phyloP scores from a whole-genome alignment of 371 early-diverging fungal species.

The Rhizopus sp. region DNA sequence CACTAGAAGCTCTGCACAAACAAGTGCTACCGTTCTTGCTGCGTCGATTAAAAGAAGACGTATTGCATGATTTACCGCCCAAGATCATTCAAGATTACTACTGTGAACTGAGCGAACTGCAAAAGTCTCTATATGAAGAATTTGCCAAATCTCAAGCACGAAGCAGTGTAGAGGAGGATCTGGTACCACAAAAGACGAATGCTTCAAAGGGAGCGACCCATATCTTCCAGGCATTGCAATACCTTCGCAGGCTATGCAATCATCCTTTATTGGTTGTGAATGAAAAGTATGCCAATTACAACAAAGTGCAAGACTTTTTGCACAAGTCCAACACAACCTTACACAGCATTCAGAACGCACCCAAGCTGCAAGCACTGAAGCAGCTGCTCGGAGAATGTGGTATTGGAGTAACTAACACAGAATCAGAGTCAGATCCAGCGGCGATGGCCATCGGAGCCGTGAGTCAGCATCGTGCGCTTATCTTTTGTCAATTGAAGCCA shows the following conservation, averaged over 20 bases:
- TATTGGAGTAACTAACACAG: slow-evolving; percentile 71
- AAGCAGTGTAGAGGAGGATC: slow-evolving; percentile 53
- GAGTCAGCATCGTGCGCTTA: slow-evolving; percentile 91
- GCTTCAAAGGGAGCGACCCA: slow-evolving; percentile 62
- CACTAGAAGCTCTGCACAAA: slow-evolving; percentile 93
- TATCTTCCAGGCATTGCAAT: slow-evolving; percentile 97
- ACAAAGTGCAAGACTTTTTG: slow-evolving; percentile 63
- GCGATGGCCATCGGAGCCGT: slow-evolving; percentile 64
- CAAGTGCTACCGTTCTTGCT: slow-evolving; percentile 98
- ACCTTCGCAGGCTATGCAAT: slow-evolving; percentile 94
- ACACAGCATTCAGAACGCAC: slow-evolving; percentile 88
- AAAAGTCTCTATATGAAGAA: slow-evolving; percentile 88
- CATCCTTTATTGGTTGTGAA: slow-evolving; percentile 92
- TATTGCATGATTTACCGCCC: slow-evolving; percentile 97
- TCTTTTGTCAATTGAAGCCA: slow-evolving; percentile 96
- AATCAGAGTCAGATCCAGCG: slow-evolving; percentile 50
- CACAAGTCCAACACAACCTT: slow-evolving; percentile 64
- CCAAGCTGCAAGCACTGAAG: slow-evolving; percentile 89
- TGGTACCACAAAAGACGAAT: slow-evolving; percentile 25
- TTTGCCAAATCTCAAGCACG: slow-evolving; percentile 72
- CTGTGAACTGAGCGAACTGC: slow-evolving; percentile 92
- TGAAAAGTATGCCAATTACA: slow-evolving; percentile 83
- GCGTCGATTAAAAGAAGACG: slow-evolving; percentile 98
- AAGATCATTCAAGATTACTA: slow-evolving; percentile 99
- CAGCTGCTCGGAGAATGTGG: slow-evolving; percentile 93